A percentile compares a stretch with the other conserved stretches of the same genome.
phyloP scores from a whole-genome alignment of 345 rosid species.

The Hibiscus tridactylites region DNA sequence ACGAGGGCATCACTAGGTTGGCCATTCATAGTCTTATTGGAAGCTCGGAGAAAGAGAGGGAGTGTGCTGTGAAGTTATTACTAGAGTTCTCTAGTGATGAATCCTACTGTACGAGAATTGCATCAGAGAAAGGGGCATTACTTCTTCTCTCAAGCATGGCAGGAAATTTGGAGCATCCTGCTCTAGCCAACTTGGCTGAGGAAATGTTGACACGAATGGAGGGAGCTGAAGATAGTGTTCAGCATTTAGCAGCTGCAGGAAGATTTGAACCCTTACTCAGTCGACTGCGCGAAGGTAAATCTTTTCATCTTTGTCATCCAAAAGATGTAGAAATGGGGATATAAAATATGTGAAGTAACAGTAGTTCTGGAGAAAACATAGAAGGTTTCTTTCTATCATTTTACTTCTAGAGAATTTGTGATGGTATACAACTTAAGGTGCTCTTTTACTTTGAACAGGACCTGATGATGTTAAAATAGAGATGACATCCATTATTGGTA shows the following conservation, averaged over 20 bases:
- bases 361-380: neutral
- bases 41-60: slow-evolving; percentile 35
- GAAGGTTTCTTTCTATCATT: neutral
- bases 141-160: slow-evolving; percentile 39
- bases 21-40: slow-evolving; percentile 35
- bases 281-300: slow-evolving; percentile 23
- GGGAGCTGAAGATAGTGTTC: slow-evolving; percentile 22
- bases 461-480: slow-evolving; percentile 27
- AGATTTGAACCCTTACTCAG: slow-evolving; percentile 38
- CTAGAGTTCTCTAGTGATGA: slow-evolving; percentile 31
- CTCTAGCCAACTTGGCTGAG: slow-evolving; percentile 33
- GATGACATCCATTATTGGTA: slow-evolving; percentile 37
- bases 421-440: neutral
- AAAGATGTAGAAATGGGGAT: neutral
- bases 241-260: slow-evolving; percentile 33
- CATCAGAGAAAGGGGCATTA: slow-evolving; percentile 39
- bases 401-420: neutral
- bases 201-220: slow-evolving; percentile 31
- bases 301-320: slow-evolving; percentile 3
- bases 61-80: slow-evolving; percentile 33
- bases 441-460: slow-evolving; percentile 19
- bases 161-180: slow-evolving; percentile 31
- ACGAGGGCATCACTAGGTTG: slow-evolving; percentile 37
- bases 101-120: slow-evolving; percentile 26
- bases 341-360: neutral